A percentile compares a stretch with the other conserved stretches of the same genome.
These are phyloP conservation scores for Camellia sinensis DNA, from an alignment of 148 eudicot species.

Conservation along the genomic window DNA sequence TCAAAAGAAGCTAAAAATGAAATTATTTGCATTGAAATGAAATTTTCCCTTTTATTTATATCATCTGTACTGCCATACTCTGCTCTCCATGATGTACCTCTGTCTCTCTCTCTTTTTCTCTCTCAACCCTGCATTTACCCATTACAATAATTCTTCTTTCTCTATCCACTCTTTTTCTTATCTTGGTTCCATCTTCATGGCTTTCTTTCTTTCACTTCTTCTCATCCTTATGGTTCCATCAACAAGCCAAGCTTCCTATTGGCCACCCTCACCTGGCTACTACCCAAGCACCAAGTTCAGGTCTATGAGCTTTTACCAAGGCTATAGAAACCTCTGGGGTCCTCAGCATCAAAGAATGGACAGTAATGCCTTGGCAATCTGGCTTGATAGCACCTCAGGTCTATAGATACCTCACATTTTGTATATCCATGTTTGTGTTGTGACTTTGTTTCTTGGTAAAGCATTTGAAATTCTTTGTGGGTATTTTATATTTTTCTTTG, in stretches of 20 bases:
- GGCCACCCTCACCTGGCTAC: constrained; percentile 88
- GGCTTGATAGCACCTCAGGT: constrained; percentile 89
- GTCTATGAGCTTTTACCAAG: constrained; percentile 58
- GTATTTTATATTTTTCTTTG: not conserved
- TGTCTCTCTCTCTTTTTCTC: constrained; percentile 10
- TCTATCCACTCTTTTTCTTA: not conserved
- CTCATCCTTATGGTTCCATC: constrained; percentile 24
- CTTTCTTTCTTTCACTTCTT: constrained; percentile 20
- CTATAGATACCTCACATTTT: not conserved
- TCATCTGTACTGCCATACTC: constrained; percentile 18
- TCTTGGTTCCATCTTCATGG: constrained; percentile 25
- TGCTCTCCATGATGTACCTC: not conserved
- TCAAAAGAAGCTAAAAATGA: too few relatives aligned
- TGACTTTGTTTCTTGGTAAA: not conserved
- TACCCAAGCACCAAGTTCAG: constrained; percentile 64
- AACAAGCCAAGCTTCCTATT: constrained; percentile 35
- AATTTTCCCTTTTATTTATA: constrained; percentile 22
- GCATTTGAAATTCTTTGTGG: not conserved
- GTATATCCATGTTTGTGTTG: too few relatives aligned
- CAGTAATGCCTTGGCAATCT: constrained; percentile 51
- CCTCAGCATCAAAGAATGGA: constrained; percentile 61
- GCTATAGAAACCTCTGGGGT: constrained; percentile 81
- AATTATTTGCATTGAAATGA: not conserved
- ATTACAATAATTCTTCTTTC: not conserved
- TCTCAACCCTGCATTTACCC: constrained; percentile 19